phyloP scores from a whole-genome alignment of 1,284 basidiomycete genomes.

The Heliocybe sulcata region DNA sequence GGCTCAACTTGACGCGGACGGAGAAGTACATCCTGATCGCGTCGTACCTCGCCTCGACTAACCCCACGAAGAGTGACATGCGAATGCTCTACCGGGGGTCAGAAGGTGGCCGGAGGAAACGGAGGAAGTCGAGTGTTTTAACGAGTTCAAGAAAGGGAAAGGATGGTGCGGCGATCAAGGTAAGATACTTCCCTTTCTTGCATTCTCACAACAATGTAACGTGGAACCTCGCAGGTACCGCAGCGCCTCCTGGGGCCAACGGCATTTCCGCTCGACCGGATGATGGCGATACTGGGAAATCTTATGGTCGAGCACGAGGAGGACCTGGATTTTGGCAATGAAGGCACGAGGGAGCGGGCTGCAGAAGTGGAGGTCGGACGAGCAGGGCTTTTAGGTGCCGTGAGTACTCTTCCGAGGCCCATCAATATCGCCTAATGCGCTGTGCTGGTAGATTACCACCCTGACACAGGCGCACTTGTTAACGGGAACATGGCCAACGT shows the following conservation, averaged over 20 bases:
- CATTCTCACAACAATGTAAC: not conserved
- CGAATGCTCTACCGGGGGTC: constrained; percentile 72
- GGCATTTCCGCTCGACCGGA: constrained; percentile 75
- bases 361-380: constrained; percentile 63
- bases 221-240: constrained; percentile 44
- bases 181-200: constrained; percentile 13
- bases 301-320: constrained; percentile 75
- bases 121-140: constrained; percentile 34
- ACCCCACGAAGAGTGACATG: constrained; percentile 77
- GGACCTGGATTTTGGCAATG: constrained; percentile 33
- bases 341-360: constrained; percentile 44
- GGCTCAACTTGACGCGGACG: constrained; percentile 31
- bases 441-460: constrained; percentile 54
- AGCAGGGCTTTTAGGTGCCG: constrained; percentile 50
- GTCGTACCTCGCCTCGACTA: constrained; percentile 81
- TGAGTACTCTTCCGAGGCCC: constrained; percentile 23
- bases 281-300: constrained; percentile 79
- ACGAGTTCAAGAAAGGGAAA: constrained; percentile 22
- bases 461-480: constrained; percentile 64
- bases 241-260: constrained; percentile 78
- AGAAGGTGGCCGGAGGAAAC: constrained; percentile 55
- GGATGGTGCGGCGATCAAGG: constrained; percentile 42
- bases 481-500: constrained; percentile 63
- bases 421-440: constrained; percentile 2
- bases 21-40: constrained; percentile 78